Conservation (phyloP, 2,329 filamentous ascomycete species). For the Colletotrichum sojae region DNA sequence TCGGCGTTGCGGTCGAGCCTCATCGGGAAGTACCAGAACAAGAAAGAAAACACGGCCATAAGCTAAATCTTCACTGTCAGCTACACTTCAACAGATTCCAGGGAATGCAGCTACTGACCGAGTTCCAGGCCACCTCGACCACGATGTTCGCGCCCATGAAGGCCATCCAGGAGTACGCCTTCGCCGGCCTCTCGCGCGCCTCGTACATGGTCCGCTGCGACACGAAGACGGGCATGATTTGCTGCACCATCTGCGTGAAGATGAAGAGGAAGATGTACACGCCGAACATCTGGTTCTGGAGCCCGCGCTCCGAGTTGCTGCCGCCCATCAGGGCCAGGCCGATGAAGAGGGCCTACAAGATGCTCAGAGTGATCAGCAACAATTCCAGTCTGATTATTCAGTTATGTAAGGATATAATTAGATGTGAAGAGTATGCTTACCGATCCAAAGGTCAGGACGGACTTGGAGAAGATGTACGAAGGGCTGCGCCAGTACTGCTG, state of each 20-base stretch:
- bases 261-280: conserved; percentile 77
- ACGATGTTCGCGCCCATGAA: conserved; percentile 76
- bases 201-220: conserved; percentile 76
- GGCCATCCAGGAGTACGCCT: conserved; percentile 77
- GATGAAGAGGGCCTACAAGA: conserved; percentile 68
- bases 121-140: conserved; percentile 78
- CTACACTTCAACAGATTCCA: neutral
- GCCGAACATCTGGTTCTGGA: conserved; percentile 76
- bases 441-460: conserved; percentile 66
- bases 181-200: conserved; percentile 75
- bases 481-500: conserved; percentile 85
- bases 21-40: conserved; percentile 78
- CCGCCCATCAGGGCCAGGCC: conserved; percentile 74
- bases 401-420: neutral
- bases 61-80: conserved; percentile 47
- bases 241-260: conserved; percentile 55
- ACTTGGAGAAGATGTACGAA: conserved; percentile 81
- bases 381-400: no score
- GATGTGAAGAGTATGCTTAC: conserved; percentile 21
- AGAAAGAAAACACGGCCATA: conserved; percentile 71
- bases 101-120: conserved; percentile 42
- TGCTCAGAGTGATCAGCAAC: neutral
- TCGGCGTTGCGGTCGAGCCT: conserved; percentile 72
- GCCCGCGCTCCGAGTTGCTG: conserved; percentile 69
- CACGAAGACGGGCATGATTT: conserved; percentile 78